These are phyloP conservation scores for Hordeum vulgare DNA, from an alignment of 176 grass and related monocot species.

Conservation along the genomic window DNA sequence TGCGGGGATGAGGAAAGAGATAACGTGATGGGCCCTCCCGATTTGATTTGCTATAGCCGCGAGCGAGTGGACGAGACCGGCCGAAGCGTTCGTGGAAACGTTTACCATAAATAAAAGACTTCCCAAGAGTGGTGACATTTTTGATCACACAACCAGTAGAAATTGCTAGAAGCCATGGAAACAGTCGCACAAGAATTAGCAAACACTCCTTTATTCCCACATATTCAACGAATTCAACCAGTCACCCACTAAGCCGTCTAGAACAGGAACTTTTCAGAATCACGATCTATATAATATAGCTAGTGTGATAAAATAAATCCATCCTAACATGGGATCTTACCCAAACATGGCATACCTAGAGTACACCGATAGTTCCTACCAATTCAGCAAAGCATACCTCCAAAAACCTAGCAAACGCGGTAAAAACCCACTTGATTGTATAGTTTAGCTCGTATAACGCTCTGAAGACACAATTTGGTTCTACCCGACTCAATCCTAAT, in stretches of 20 bases:
- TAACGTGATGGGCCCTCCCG: too few relatives aligned
- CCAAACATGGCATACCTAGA: background rate
- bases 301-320: background rate
- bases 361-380: background rate
- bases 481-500: background rate
- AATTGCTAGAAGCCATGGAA: background rate
- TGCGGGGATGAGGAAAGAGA: too few relatives aligned
- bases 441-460: background rate
- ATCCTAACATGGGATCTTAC: background rate
- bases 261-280: background rate
- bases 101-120: background rate
- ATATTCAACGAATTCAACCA: background rate
- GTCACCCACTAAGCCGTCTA: background rate
- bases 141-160: constrained; percentile 2
- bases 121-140: background rate
- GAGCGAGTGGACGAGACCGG: too few relatives aligned
- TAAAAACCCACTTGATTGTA: background rate
- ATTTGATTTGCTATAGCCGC: too few relatives aligned
- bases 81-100: too few relatives aligned
- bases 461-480: background rate
- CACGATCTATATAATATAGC: background rate
- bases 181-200: background rate
- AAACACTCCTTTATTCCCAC: background rate
- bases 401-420: background rate
- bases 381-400: background rate